Conservation (phyloP, 495 filamentous ascomycete species). For the Amniculicola lignicola region DNA sequence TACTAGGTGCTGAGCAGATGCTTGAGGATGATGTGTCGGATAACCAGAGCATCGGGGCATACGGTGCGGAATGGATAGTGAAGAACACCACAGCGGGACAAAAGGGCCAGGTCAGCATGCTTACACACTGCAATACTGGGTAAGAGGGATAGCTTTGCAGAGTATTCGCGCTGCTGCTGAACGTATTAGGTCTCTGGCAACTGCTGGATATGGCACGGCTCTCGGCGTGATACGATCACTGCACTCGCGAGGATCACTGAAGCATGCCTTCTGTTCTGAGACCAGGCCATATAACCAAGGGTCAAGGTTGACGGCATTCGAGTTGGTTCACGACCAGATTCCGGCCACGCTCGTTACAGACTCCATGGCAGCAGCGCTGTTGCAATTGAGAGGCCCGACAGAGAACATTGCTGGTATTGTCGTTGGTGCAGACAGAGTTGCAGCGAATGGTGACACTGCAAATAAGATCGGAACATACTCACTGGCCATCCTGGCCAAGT, state of each 20-base stretch:
- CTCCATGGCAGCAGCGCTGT: constrained; percentile 88
- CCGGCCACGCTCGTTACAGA: constrained; percentile 93
- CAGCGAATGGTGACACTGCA: constrained; percentile 93
- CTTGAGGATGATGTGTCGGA: constrained; percentile 80
- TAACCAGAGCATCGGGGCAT: constrained; percentile 77
- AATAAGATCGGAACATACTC: constrained; percentile 98
- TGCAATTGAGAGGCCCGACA: constrained; percentile 53
- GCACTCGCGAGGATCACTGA: constrained; percentile 58
- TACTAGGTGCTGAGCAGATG: constrained; percentile 78
- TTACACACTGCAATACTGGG: constrained; percentile 98
- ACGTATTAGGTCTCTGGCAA: constrained; percentile 72
- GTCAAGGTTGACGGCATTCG: constrained; percentile 89
- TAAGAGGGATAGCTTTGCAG: constrained; percentile 40
- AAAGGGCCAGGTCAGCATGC: constrained; percentile 58
- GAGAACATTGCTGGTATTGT: constrained; percentile 75
- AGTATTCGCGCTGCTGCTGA: constrained; percentile 25
- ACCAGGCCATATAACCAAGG: constrained; percentile 98
- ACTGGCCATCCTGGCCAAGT: constrained; percentile 77
- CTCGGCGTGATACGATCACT: constrained; percentile 90
- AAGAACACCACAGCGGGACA: constrained; percentile 42
- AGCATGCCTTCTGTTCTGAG: constrained; percentile 91
- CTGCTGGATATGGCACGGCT: constrained; percentile 93
- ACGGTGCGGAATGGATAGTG: constrained; percentile 80
- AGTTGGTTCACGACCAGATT: constrained; percentile 87
- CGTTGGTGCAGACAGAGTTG: constrained; percentile 92